Base-by-base conservation (phyloP, 768 basidiomycete genomes). In the Calocybe gangraenosa region DNA sequence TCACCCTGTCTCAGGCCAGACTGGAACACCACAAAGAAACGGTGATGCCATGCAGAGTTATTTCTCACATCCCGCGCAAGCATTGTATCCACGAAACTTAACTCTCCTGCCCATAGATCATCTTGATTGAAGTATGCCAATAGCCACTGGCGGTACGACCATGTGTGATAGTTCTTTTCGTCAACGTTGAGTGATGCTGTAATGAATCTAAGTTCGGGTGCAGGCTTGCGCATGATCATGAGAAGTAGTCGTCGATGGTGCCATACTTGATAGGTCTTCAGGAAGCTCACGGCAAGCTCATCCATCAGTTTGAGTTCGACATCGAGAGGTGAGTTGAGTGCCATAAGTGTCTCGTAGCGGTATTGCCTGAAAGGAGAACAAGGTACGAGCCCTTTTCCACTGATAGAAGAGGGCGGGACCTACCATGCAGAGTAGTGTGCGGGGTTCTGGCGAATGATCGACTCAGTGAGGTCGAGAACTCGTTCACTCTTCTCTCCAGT, bases 191-290 rank as follows among this genome's bases (percentile, higher is more conserved):
- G 78, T 1, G 82, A 82, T 44, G 68, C 65, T 40, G 82, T 76
- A 60, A 92, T 84, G 64, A 96, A 97, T 28, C 61, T 71, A 44
- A 98, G 82, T 64, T 99, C 96, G 7, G 76, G 74, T 2, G 46
- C 59, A 4, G 83, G 76, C 18, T 73, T 61, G 45, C 75, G 69
- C 23, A 79, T 70, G 37, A 72, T 65, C 30, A 73, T 73, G 50
- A 92, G 76, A 30, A 92, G 71, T 28, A 92, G 79, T 3, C 86
- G 81, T 34, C 90, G 83, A 58, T 92, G 89, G 66, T 87, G 94
- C 96, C 96, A 98, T 19, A 98, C 94, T 69, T 99, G 96, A 65
- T 98, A 98, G 8, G 86, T 92, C 69, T 98, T 99, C 58, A 97
- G 75, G 63, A 84, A 84, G 53, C 75, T 74, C 52, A 84, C 75